Conservation (phyloP, 352 stramenopile genomes). For the Detonula confervacea region DNA sequence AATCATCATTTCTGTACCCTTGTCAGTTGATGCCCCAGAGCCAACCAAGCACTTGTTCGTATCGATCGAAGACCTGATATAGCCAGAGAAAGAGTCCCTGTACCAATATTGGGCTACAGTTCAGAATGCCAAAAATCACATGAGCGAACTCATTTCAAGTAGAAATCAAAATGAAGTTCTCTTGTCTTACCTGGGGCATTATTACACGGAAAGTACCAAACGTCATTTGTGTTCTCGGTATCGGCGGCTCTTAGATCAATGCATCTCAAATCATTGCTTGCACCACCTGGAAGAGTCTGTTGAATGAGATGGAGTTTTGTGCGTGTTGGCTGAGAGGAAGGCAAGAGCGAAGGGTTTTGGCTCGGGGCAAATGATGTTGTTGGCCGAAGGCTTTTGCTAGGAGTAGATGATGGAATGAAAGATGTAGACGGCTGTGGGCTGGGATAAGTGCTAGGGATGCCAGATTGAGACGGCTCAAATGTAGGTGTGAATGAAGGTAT, state of each 20-base stretch:
- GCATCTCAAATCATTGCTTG: constrained; percentile 2
- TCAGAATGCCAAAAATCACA: background rate
- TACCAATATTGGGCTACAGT: constrained; percentile 12
- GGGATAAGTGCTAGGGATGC: too few species aligned
- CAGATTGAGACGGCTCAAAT: too few species aligned
- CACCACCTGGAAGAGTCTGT: background rate
- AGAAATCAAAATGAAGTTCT: too few species aligned
- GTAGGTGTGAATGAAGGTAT: too few species aligned
- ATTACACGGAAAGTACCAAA: constrained; percentile 17
- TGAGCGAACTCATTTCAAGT: too few species aligned
- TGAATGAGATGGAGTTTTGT: too few species aligned
- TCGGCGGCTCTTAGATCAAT: constrained; percentile 1
- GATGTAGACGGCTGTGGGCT: too few species aligned
- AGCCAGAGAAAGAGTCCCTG: background rate
- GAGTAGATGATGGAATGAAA: too few species aligned
- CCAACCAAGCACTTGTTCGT: constrained; percentile 14
- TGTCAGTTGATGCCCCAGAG: background rate
- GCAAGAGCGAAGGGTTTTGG: too few species aligned
- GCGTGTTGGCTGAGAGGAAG: too few species aligned
- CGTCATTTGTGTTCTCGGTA: constrained; percentile 7
- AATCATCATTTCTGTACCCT: constrained; percentile 7
- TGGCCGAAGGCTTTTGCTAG: too few species aligned
- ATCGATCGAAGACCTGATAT: constrained; percentile 12
- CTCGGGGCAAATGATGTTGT: too few species aligned
- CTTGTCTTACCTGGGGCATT: background rate